Evolutionary conservation across 768 basidiomycete genomes (phyloP), one percentile per base, ranked within the genome.

Genomic region (Tephrocybe sp.): DNA sequence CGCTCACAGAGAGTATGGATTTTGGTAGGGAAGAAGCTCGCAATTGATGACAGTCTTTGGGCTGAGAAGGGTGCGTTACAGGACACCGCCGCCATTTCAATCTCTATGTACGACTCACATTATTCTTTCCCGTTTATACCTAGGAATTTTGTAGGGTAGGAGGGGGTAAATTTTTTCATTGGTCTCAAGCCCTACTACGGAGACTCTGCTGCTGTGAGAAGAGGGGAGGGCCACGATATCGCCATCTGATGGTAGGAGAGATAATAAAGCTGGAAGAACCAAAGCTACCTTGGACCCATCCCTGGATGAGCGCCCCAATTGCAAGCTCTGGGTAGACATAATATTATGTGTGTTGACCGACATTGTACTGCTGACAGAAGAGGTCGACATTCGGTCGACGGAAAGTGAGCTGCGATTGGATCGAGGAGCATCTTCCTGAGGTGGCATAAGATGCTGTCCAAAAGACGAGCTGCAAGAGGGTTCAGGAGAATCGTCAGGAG

Each of bases 1-100:
- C n/a, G 10, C 51, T 44, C 20, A 57, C 55, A 50, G 30, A 9
- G 45, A 48, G 14, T 53, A 50, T 0, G 7, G 10, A n/a, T 50
- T 30, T 14, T 51, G 55, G 16, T 23, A 16, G 12, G 52, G 33
- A 7, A 14, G 1, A 8, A 56, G 12, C 26, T 42, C n/a, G n/a
- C n/a, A 52, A 14, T 20, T 14, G 5, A 36, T 45, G 10, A 1
- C 2, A 16, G 30, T 39, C 6, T 44, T 31, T 11, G 31, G 19
- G 30, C 42, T 44, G 17, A 13, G 32, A 13, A 1, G 30, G 38
- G 6, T 17, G 33, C 19, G 19, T n/a, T 9, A 5, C 11, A 31
- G n/a, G 13, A 30, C 38, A 16, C 12, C n/a, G n/a, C n/a, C n/a
- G n/a, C n/a, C 26, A 26, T 7, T 34, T 5, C 20, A 20, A 34